These are phyloP conservation scores for Paraglomus occultum DNA, from an alignment of 192 early-diverging fungal genomes.

Conservation along the genomic window DNA sequence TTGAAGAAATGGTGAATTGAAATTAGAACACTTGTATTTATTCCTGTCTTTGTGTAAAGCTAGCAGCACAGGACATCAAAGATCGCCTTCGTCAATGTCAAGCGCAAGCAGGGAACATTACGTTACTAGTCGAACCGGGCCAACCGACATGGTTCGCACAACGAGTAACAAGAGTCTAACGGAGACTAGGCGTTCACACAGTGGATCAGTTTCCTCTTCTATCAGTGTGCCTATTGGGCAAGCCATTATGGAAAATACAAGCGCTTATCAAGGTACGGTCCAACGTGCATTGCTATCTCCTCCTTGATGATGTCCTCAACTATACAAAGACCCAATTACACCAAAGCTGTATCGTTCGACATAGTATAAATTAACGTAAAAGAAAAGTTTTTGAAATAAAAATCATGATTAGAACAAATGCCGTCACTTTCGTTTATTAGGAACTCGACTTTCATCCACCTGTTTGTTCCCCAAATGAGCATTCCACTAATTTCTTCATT, in stretches of 20 bases:
- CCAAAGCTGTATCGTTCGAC: background rate
- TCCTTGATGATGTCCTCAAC: background rate
- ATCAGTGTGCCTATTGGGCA: background rate
- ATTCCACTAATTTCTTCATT: no score
- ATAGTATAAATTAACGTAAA: background rate
- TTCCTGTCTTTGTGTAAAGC: no score
- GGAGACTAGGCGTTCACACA: background rate
- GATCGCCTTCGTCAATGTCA: constrained; percentile 13
- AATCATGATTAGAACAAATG: background rate
- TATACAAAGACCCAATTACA: background rate
- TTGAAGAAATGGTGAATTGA: no score
- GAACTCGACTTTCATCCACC: no score
- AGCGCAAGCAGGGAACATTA: constrained; percentile 18
- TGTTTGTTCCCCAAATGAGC: no score
- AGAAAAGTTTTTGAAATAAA: background rate
- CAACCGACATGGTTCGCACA: constrained; percentile 3
- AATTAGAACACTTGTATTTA: no score
- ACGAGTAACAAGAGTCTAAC: constrained; percentile 6
- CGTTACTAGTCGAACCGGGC: background rate
- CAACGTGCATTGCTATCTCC: background rate
- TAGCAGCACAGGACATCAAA: background rate
- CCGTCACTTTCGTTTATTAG: background rate
- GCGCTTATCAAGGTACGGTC: constrained; percentile 3
- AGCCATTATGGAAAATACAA: background rate
- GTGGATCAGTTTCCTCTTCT: constrained; percentile 20